Conservation (phyloP, 257 asterid genomes). For the Ilex aquifolium region DNA sequence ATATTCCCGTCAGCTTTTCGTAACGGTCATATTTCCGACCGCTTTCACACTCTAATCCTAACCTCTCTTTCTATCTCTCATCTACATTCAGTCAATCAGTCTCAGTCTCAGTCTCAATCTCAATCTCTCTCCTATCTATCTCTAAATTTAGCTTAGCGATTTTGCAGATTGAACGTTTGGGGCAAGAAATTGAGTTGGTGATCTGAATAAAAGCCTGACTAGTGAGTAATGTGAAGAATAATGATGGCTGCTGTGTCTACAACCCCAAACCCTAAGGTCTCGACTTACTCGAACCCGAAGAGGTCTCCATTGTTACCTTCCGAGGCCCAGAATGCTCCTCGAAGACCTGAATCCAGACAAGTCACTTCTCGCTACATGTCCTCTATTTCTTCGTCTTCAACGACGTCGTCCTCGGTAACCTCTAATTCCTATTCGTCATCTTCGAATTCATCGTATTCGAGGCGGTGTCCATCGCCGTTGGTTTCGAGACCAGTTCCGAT, state of each 20-base stretch:
- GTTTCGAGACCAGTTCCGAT: slow-evolving; percentile 18
- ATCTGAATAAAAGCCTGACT: too few relatives aligned
- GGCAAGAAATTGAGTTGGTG: too few relatives aligned
- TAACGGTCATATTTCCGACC: too few relatives aligned
- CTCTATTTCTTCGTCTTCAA: slow-evolving; percentile 32
- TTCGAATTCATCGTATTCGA: slow-evolving; percentile 30
- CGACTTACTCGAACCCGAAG: slow-evolving; percentile 30
- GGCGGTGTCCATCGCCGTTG: slow-evolving; percentile 52
- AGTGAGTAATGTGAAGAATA: not conserved
- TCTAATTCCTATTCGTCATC: slow-evolving; percentile 19
- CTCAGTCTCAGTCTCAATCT: too few relatives aligned
- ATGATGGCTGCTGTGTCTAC: slow-evolving; percentile 64
- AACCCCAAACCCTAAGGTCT: slow-evolving; percentile 46
- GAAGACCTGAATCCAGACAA: slow-evolving; percentile 51
- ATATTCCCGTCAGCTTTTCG: too few relatives aligned
- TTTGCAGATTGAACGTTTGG: too few relatives aligned
- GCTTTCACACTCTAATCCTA: too few relatives aligned
- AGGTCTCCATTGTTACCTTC: slow-evolving; percentile 65
- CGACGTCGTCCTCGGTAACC: too few relatives aligned
- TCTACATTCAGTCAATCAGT: too few relatives aligned
- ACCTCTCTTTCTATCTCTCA: too few relatives aligned
- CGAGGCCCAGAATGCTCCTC: slow-evolving; percentile 51
- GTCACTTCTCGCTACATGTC: slow-evolving; percentile 61
- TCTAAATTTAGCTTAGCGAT: too few relatives aligned
- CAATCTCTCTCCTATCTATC: too few relatives aligned